Percentiles rank a stretch among this genome's conserved stretches.
These are phyloP conservation scores for Podila minutissima DNA, from an alignment of 192 early-diverging fungal species.

Conservation along the genomic window DNA sequence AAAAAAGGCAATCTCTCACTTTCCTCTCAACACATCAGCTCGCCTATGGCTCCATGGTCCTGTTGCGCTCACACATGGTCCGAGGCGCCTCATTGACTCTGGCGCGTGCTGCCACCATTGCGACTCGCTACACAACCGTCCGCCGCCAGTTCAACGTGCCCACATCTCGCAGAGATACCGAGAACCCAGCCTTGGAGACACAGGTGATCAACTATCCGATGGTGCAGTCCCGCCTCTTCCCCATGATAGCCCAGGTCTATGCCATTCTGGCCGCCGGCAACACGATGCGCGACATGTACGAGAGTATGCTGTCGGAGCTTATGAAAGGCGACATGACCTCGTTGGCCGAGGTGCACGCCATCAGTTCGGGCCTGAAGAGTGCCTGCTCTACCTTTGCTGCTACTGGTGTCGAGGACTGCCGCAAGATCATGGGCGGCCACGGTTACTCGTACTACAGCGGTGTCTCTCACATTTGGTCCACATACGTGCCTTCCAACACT, in stretches of 20 bases:
- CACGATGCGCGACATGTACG: slow-evolving; percentile 58
- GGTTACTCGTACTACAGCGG: slow-evolving; percentile 78
- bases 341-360: slow-evolving; percentile 74
- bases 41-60: slow-evolving; percentile 83
- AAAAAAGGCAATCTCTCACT: neutral
- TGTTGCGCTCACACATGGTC: slow-evolving; percentile 77
- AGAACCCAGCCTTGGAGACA: slow-evolving; percentile 56
- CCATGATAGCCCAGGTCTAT: slow-evolving; percentile 70
- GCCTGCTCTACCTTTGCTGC: slow-evolving; percentile 65
- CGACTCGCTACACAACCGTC: slow-evolving; percentile 70
- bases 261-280: slow-evolving; percentile 69
- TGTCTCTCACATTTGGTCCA: slow-evolving; percentile 68
- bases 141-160: slow-evolving; percentile 71
- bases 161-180: slow-evolving; percentile 28
- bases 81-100: slow-evolving; percentile 61
- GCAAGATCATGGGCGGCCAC: slow-evolving; percentile 78
- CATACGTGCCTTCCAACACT: slow-evolving; percentile 69
- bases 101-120: slow-evolving; percentile 70
- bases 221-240: slow-evolving; percentile 74
- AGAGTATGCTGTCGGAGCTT: slow-evolving; percentile 62
- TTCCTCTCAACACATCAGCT: slow-evolving; percentile 55
- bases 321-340: slow-evolving; percentile 60
- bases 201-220: slow-evolving; percentile 76
- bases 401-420: slow-evolving; percentile 75
- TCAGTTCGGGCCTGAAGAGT: slow-evolving; percentile 72